Evolutionary conservation across 805 yeast genomes (phyloP).

Genomic region (Debaryomyces maramus): DNA sequence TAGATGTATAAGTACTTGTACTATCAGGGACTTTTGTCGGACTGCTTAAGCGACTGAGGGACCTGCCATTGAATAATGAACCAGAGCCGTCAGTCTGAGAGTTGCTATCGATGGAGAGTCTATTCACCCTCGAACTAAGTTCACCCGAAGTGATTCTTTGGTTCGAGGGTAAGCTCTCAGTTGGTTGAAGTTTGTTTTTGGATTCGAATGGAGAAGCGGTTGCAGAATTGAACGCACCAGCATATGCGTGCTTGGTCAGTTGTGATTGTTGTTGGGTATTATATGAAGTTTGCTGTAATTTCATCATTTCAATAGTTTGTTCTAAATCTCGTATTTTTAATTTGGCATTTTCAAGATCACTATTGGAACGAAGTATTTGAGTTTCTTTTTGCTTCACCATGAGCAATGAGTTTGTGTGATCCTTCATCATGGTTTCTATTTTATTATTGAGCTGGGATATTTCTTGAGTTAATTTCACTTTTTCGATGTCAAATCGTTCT

Average conservation of each 20-base stretch:
- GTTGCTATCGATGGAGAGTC: slow-evolving; percentile 37
- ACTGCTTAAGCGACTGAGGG: slow-evolving; percentile 10
- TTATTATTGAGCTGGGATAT: slow-evolving; percentile 22
- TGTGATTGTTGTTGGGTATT: slow-evolving; percentile 7
- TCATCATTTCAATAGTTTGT: slow-evolving; percentile 37
- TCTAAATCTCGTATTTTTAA: slow-evolving; percentile 55
- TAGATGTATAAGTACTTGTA: slow-evolving; percentile 11
- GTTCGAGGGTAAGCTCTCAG: slow-evolving; percentile 1
- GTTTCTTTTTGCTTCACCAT: slow-evolving; percentile 67
- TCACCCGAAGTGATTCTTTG: slow-evolving; percentile 29
- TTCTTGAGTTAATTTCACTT: slow-evolving; percentile 24
- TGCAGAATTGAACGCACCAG: slow-evolving; percentile 1
- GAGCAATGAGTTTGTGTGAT: slow-evolving; percentile 50
- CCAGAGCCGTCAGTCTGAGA: slow-evolving; percentile 7
- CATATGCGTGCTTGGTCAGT: not conserved
- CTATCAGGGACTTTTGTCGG: slow-evolving; percentile 19
- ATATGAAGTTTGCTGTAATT: slow-evolving; percentile 23
- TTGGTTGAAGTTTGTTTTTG: not conserved
- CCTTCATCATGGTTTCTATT: slow-evolving; percentile 47
- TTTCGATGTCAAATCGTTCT: slow-evolving; percentile 25
- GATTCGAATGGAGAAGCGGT: slow-evolving; percentile 1
- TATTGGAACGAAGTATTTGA: slow-evolving; percentile 57
- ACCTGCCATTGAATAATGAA: not conserved
- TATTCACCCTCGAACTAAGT: slow-evolving; percentile 40
- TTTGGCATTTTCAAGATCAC: slow-evolving; percentile 61